Conservation (phyloP, 2,329 filamentous ascomycete genomes). For the Blastomyces emzantsi region DNA sequence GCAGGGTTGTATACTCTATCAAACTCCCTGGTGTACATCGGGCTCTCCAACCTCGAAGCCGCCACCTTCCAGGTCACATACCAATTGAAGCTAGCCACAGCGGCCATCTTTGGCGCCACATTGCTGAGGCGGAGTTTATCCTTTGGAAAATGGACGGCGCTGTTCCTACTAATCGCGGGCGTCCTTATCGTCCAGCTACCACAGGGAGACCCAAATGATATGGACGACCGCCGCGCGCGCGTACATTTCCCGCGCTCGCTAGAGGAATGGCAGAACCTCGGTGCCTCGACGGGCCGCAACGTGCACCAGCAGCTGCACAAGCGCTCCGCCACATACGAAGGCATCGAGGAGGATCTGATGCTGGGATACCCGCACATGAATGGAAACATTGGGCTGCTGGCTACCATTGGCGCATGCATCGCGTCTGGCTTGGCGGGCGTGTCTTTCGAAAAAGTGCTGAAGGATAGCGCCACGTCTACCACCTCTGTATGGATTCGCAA, state of each 20-base stretch:
- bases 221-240: conserved; percentile 44
- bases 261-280: conserved; percentile 58
- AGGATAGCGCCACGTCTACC: conserved; percentile 64
- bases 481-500: conserved; percentile 84
- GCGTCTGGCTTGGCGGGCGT: conserved; percentile 76
- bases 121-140: conserved; percentile 65
- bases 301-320: conserved; percentile 46
- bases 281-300: conserved; percentile 29
- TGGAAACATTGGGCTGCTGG: conserved; percentile 65
- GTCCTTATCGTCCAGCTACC: conserved; percentile 76
- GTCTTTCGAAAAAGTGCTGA: conserved; percentile 68
- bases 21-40: conserved; percentile 89
- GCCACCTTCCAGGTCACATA: conserved; percentile 91
- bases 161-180: conserved; percentile 70
- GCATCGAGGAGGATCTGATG: conserved; percentile 59
- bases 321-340: conserved; percentile 82
- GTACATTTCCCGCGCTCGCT: conserved; percentile 68
- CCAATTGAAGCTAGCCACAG: conserved; percentile 89
- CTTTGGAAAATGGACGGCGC: conserved; percentile 65
- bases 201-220: conserved; percentile 47
- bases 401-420: conserved; percentile 67
- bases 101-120: conserved; percentile 74
- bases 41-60: conserved; percentile 80
- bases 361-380: conserved; percentile 56
- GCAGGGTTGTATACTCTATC: conserved; percentile 83